These are phyloP conservation scores for Penicillium nordicum DNA, from an alignment of 2,329 filamentous ascomycete species.

Conservation along the genomic window DNA sequence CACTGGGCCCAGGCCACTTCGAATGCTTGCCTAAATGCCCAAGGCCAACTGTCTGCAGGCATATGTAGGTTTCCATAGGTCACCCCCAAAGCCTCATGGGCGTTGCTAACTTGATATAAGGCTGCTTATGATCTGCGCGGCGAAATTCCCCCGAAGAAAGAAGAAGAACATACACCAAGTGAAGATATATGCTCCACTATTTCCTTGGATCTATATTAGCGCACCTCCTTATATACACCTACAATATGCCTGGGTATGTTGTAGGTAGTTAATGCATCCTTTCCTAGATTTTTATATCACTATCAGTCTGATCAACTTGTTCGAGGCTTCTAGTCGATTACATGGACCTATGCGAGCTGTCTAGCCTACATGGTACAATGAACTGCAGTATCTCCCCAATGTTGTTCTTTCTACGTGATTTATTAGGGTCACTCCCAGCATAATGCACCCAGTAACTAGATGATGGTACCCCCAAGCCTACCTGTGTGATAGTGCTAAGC, in stretches of 20 bases:
- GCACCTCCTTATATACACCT: background rate
- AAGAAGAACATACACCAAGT: background rate
- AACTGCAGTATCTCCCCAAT: background rate
- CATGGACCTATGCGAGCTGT: background rate
- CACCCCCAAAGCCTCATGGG: background rate
- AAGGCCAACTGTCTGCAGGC: background rate
- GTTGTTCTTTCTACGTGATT: background rate
- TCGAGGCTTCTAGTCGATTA: background rate
- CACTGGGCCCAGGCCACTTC: background rate
- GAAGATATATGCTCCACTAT: background rate
- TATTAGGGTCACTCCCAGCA: background rate
- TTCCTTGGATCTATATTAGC: background rate
- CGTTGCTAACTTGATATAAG: background rate
- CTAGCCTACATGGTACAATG: background rate
- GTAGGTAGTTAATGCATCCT: background rate
- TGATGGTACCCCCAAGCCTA: background rate
- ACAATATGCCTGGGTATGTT: background rate
- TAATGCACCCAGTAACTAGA: background rate
- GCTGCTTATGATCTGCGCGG: background rate
- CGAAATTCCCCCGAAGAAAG: background rate
- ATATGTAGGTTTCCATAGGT: background rate
- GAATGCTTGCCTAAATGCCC: background rate
- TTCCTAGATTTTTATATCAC: background rate
- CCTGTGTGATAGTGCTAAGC: background rate
- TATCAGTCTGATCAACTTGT: background rate